These are phyloP conservation scores for Persicaria tinctoria DNA, from an alignment of 148 eudicot species.

Conservation along the genomic window DNA sequence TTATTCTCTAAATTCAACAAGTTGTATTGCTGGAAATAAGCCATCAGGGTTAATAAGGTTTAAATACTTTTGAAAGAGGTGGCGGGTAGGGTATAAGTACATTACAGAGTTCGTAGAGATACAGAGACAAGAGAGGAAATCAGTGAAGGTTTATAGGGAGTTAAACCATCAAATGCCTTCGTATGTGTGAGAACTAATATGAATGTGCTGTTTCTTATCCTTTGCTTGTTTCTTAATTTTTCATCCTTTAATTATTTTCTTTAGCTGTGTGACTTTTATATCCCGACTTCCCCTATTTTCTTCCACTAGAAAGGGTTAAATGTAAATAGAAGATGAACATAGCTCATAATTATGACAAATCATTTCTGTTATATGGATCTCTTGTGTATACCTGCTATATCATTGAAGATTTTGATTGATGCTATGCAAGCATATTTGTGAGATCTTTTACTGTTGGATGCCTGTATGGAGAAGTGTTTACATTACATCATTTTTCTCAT, in stretches of 20 bases:
- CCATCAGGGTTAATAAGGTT: background rate
- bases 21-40: background rate
- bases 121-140: background rate
- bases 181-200: background rate
- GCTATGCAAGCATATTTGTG: background rate
- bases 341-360: background rate
- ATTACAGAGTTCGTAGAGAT: background rate
- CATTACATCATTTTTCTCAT: background rate
- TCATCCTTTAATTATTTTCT: background rate
- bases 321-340: background rate
- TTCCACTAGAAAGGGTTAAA: background rate
- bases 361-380: background rate
- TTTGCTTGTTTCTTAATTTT: background rate
- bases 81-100: background rate
- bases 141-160: background rate
- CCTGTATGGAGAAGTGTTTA: background rate
- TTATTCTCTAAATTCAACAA: background rate
- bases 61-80: background rate
- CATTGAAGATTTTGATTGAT: background rate
- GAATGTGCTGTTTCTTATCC: background rate
- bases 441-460: background rate
- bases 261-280: background rate
- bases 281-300: background rate
- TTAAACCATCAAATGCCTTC: background rate
- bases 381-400: background rate